These are phyloP conservation scores for Phoma sp. DNA, from an alignment of 2,329 filamentous ascomycete genomes.

Conservation along the genomic window DNA sequence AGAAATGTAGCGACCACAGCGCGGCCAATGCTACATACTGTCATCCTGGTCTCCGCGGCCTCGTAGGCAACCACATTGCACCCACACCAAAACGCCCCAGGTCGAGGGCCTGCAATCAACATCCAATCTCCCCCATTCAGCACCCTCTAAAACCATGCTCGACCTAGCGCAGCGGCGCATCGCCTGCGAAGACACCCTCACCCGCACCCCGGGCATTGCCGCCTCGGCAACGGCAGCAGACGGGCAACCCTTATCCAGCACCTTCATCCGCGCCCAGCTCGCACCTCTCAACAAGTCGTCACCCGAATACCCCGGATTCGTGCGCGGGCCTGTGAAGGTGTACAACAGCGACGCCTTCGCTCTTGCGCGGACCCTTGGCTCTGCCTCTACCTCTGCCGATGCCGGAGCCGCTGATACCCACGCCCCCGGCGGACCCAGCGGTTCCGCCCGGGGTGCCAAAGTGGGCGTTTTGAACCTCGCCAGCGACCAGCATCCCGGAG, in stretches of 20 bases:
- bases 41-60: too few relatives aligned
- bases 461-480: slow-evolving; percentile 30
- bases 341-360: slow-evolving; percentile 29
- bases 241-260: slow-evolving; percentile 20
- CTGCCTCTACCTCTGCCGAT: not conserved
- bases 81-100: too few relatives aligned
- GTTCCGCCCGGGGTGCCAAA: slow-evolving; percentile 2
- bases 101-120: too few relatives aligned
- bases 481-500: slow-evolving; percentile 26
- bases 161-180: slow-evolving; percentile 25
- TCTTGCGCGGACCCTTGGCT: slow-evolving; percentile 19
- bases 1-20: too few relatives aligned
- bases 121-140: too few relatives aligned
- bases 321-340: slow-evolving; percentile 17
- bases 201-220: slow-evolving; percentile 18
- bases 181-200: slow-evolving; percentile 31
- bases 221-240: slow-evolving; percentile 12
- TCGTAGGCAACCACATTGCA: not conserved
- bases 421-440: not conserved
- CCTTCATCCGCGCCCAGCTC: slow-evolving; percentile 26
- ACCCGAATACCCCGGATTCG: slow-evolving; percentile 10
- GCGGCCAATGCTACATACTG: too few relatives aligned
- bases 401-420: not conserved
- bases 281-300: slow-evolving; percentile 15
- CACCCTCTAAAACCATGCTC: slow-evolving; percentile 12